These are phyloP conservation scores for Acorus gramineus DNA, from an alignment of 106 monocot species.

Conservation along the genomic window DNA sequence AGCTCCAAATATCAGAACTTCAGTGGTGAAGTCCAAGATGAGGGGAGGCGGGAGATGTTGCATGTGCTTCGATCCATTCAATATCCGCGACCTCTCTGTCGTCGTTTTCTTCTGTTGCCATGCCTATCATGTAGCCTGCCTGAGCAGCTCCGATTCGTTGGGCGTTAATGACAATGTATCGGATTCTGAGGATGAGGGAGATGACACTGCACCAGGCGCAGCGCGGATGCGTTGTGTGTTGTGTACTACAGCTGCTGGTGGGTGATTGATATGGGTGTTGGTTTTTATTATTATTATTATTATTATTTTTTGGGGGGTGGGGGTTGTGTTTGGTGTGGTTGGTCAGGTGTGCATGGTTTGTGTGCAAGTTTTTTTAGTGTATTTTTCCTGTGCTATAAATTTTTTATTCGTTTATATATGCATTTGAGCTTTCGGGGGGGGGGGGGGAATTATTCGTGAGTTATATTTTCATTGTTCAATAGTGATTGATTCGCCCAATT, in stretches of 20 bases:
- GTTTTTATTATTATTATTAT: too few species aligned
- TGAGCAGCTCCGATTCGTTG: slow-evolving; percentile 43
- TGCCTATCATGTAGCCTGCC: slow-evolving; percentile 78
- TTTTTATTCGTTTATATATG: too few species aligned
- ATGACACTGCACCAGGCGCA: slow-evolving; percentile 12
- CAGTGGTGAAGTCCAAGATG: slow-evolving; percentile 59
- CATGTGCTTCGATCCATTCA: slow-evolving; percentile 87
- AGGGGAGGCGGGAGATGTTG: slow-evolving; percentile 84
- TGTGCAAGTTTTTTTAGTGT: too few species aligned
- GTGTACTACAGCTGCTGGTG: slow-evolving; percentile 72
- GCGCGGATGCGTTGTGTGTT: slow-evolving; percentile 70
- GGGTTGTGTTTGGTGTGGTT: too few species aligned
- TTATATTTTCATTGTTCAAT: too few species aligned
- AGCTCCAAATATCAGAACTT: slow-evolving; percentile 4
- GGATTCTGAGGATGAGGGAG: slow-evolving; percentile 31
- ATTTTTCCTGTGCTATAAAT: too few species aligned
- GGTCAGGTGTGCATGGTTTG: too few species aligned
- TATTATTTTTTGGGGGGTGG: too few species aligned
- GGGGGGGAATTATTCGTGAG: too few species aligned
- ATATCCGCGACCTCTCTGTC: slow-evolving; percentile 57
- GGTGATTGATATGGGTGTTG: too few species aligned
- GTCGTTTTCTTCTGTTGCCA: slow-evolving; percentile 90
- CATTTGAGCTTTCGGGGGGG: too few species aligned
- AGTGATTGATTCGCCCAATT: too few species aligned
- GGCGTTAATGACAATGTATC: slow-evolving; percentile 12